These are phyloP conservation scores for Penicillium daleae DNA, from an alignment of 495 filamentous ascomycete species.

Conservation along the genomic window DNA sequence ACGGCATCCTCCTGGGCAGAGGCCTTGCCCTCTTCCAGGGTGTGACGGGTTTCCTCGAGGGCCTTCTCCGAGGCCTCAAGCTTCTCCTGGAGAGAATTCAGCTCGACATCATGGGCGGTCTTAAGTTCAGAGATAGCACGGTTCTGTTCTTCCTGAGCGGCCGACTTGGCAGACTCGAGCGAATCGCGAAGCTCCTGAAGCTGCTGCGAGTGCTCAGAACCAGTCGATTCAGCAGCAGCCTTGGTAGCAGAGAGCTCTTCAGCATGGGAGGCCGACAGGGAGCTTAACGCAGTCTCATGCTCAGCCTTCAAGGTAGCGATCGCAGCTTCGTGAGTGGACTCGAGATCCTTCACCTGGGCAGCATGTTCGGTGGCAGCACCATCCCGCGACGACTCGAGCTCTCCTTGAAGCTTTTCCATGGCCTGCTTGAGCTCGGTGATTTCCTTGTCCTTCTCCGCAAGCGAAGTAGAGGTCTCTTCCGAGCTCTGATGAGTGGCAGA, in stretches of 20 bases:
- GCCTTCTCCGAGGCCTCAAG: constrained; percentile 41
- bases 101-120: constrained; percentile 39
- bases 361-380: constrained; percentile 34
- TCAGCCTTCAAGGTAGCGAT: constrained; percentile 41
- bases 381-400: constrained; percentile 41
- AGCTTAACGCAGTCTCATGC: constrained; percentile 41
- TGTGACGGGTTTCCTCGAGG: constrained; percentile 38
- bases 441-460: constrained; percentile 47
- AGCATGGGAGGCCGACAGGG: constrained; percentile 37
- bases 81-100: constrained; percentile 39
- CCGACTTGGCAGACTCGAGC: constrained; percentile 41
- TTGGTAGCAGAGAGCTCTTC: constrained; percentile 42
- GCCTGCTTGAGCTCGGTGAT: constrained; percentile 42
- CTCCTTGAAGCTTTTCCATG: constrained; percentile 39
- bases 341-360: constrained; percentile 45
- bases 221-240: constrained; percentile 38
- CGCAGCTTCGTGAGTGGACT: constrained; percentile 41
- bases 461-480: constrained; percentile 30
- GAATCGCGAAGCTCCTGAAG: constrained; percentile 46
- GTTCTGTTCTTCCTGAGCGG: constrained; percentile 36
- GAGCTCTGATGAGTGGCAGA: constrained; percentile 33
- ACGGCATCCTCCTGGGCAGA: constrained; percentile 42
- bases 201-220: constrained; percentile 39
- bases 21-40: constrained; percentile 41
- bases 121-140: constrained; percentile 43